Evolutionary conservation across 1,284 basidiomycete species (phyloP).

Genomic region (Ceratobasidium sp.): DNA sequence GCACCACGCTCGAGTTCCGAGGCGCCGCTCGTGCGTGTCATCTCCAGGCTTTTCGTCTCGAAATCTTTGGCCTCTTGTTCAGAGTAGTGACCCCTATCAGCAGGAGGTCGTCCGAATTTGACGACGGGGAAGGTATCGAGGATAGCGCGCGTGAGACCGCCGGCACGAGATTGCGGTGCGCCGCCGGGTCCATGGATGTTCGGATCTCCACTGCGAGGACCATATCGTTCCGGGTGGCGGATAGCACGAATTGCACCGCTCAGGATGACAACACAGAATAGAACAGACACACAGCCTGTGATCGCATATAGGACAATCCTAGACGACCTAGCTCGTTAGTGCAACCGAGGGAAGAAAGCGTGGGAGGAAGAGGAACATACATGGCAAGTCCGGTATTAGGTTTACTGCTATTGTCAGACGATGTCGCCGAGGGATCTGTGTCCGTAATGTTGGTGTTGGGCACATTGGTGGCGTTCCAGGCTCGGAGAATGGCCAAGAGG

Average conservation of each 20-base stretch:
- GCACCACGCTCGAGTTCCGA: background rate
- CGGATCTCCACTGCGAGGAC: conserved; percentile 67
- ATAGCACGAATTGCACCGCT: conserved; percentile 84
- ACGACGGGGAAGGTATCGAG: conserved; percentile 94
- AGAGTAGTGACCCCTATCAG: background rate
- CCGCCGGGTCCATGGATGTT: conserved; percentile 57
- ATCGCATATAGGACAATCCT: conserved; percentile 90
- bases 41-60: conserved; percentile 30
- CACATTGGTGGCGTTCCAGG: conserved; percentile 68
- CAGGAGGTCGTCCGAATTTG: conserved; percentile 70
- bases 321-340: conserved; percentile 29
- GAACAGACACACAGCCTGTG: conserved; percentile 82
- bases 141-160: conserved; percentile 86
- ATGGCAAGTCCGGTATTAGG: conserved; percentile 74
- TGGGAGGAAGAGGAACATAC: conserved; percentile 55
- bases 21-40: conserved; percentile 4
- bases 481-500: conserved; percentile 73
- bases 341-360: conserved; percentile 32
- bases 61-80: conserved; percentile 25
- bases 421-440: conserved; percentile 46
- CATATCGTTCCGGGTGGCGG: conserved; percentile 91
- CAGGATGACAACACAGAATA: conserved; percentile 83
- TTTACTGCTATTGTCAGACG: conserved; percentile 53
- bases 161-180: conserved; percentile 72
- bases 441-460: conserved; percentile 45